A percentile compares a stretch with the other conserved stretches of the same genome.
phyloP scores from a whole-genome alignment of 345 rosid genomes.

The Anacardium occidentale region DNA sequence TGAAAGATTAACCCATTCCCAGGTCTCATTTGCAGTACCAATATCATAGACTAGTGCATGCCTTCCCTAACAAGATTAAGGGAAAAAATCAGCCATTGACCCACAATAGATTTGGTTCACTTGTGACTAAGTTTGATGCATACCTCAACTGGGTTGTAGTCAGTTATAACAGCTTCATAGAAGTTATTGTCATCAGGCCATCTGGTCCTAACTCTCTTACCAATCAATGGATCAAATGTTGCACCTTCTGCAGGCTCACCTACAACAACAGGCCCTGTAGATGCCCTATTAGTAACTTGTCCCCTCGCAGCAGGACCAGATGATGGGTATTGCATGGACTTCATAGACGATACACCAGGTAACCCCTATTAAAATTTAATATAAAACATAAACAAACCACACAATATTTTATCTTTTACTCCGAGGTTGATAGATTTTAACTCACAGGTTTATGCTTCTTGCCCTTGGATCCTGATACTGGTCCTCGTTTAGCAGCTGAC shows the following conservation, averaged over 20 bases:
- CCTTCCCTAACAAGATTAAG: conserved; percentile 46
- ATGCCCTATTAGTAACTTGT: conserved; percentile 50
- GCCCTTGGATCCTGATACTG: conserved; percentile 54
- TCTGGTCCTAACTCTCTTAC: conserved; percentile 72
- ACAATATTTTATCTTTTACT: not conserved
- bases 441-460: conserved; percentile 80
- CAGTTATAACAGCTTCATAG: conserved; percentile 81
- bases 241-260: conserved; percentile 50
- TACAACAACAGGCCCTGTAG: conserved; percentile 45
- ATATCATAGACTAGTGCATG: conserved; percentile 89
- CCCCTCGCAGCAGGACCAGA: conserved; percentile 60
- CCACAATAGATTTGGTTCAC: conserved; percentile 1
- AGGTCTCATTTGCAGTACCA: conserved; percentile 67
- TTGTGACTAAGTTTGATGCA: conserved; percentile 24
- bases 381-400: conserved; percentile 1
- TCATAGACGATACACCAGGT: conserved; percentile 57
- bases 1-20: conserved; percentile 92
- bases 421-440: conserved; percentile 17
- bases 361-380: conserved; percentile 44
- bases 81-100: conserved; percentile 11
- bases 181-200: conserved; percentile 97
- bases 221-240: conserved; percentile 50
- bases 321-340: conserved; percentile 52
- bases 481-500: conserved; percentile 56
- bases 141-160: conserved; percentile 62